A percentile compares a stretch with the other conserved stretches of the same genome.
Evolutionary conservation across 768 basidiomycete genomes (phyloP).

Genomic region (Tricholomella constricta): DNA sequence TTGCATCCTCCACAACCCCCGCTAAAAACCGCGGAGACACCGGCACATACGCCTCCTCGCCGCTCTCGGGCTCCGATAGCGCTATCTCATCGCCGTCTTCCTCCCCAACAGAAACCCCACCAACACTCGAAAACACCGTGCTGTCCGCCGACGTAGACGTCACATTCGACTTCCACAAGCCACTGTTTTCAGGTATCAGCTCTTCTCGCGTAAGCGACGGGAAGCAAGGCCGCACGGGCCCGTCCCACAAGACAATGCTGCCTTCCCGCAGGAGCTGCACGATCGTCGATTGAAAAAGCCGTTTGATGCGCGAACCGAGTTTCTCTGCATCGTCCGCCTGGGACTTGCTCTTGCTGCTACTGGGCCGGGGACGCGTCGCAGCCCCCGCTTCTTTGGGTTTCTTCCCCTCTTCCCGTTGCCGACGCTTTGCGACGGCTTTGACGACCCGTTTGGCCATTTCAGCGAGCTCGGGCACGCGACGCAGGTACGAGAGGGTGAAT

Average conservation of each 20-base stretch:
- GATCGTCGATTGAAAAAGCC: conserved; percentile 68
- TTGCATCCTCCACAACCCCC: conserved; percentile 45
- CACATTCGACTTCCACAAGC: conserved; percentile 52
- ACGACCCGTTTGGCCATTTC: conserved; percentile 67
- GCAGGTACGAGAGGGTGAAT: conserved; percentile 73
- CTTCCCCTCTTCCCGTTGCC: conserved; percentile 51
- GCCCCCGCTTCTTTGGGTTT: conserved; percentile 34
- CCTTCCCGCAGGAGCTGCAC: conserved; percentile 69
- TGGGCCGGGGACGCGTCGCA: conserved; percentile 2
- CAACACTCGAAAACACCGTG: conserved; percentile 31
- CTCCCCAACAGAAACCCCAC: conserved; percentile 3
- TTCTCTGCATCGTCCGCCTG: conserved; percentile 23
- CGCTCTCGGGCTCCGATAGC: conserved; percentile 59
- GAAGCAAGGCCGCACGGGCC: conserved; percentile 45
- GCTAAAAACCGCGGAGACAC: conserved; percentile 56
- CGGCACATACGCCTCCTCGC: conserved; percentile 71
- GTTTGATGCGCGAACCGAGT: conserved; percentile 54
- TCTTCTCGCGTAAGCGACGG: too few relatives aligned
- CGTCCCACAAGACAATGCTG: conserved; percentile 74
- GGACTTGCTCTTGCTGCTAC: neutral
- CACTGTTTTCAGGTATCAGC: conserved; percentile 15
- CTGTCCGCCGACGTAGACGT: conserved; percentile 29
- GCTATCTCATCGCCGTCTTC: conserved; percentile 42
- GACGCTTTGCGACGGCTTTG: conserved; percentile 56
- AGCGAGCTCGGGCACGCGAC: conserved; percentile 73